Percentiles rank a stretch among this genome's conserved stretches.
phyloP scores from a whole-genome alignment of 495 filamentous ascomycete species.

The Xylaria sp. region DNA sequence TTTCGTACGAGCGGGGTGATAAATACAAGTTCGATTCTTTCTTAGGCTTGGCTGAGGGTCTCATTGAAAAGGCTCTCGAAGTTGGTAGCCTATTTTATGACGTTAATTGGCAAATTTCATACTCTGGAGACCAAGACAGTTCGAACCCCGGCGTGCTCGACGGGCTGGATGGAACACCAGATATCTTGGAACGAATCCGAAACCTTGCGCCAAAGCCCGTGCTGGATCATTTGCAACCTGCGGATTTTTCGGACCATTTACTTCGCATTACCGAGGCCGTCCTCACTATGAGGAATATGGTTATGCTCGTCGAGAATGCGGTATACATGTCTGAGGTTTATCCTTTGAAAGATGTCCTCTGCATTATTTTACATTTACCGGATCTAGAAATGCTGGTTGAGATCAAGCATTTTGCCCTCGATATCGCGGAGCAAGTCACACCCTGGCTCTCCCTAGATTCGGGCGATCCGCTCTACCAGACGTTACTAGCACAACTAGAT shows the following conservation, averaged over 20 bases:
- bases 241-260: slow-evolving; percentile 72
- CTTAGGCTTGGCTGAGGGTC: slow-evolving; percentile 83
- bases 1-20: slow-evolving; percentile 91
- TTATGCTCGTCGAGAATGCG: slow-evolving; percentile 87
- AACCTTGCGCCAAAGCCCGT: slow-evolving; percentile 59
- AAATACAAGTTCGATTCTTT: slow-evolving; percentile 95
- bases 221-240: slow-evolving; percentile 75
- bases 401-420: slow-evolving; percentile 88
- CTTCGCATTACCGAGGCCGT: slow-evolving; percentile 84
- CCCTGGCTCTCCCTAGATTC: slow-evolving; percentile 75
- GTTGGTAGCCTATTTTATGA: slow-evolving; percentile 78
- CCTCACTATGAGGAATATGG: slow-evolving; percentile 91
- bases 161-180: slow-evolving; percentile 75
- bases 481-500: slow-evolving; percentile 71
- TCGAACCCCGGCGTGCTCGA: slow-evolving; percentile 66
- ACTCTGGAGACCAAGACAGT: slow-evolving; percentile 63
- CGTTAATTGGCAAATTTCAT: slow-evolving; percentile 80
- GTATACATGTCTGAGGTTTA: slow-evolving; percentile 75
- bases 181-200: slow-evolving; percentile 73
- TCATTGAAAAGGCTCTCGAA: slow-evolving; percentile 82
- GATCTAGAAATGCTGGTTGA: slow-evolving; percentile 77
- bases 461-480: slow-evolving; percentile 78
- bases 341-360: slow-evolving; percentile 78
- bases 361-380: slow-evolving; percentile 81
- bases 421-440: slow-evolving; percentile 91